Percentiles rank a stretch among this genome's conserved stretches.
Conservation (phyloP, 73 alveolate species). For the Blepharisma japonicum region DNA sequence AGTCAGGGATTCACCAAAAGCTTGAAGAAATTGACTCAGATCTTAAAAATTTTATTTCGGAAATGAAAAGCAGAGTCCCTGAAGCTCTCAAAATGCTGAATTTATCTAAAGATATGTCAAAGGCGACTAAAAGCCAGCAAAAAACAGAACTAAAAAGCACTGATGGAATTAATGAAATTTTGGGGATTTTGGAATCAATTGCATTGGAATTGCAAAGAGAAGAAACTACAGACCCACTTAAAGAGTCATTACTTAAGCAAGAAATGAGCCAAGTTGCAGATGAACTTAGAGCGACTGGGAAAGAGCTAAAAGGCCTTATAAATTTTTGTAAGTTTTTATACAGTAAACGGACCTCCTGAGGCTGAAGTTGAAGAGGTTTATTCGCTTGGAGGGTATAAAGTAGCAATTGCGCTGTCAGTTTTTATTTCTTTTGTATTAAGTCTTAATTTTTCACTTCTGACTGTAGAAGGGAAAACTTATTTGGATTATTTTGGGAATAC, state of each 20-base stretch:
- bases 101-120: background rate
- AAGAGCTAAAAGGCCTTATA: too few relatives aligned
- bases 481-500: too few relatives aligned
- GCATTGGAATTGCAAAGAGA: background rate
- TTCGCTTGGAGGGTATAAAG: background rate
- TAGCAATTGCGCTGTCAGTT: conserved; percentile 11
- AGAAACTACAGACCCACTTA: background rate
- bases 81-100: background rate
- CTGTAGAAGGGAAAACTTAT: background rate
- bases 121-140: background rate
- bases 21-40: too few relatives aligned
- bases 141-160: background rate
- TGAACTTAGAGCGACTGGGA: too few relatives aligned
- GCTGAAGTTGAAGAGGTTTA: background rate
- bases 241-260: background rate
- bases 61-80: background rate
- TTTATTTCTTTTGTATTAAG: background rate
- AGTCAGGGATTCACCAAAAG: too few relatives aligned
- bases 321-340: too few relatives aligned
- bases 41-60: too few relatives aligned
- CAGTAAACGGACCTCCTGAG: too few relatives aligned
- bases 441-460: background rate
- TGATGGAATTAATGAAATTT: conserved; percentile 9
- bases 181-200: conserved; percentile 8
- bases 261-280: too few relatives aligned